These are phyloP conservation scores for Stevia rebaudiana DNA, from an alignment of 140 eudicot genomes.

Conservation along the genomic window DNA sequence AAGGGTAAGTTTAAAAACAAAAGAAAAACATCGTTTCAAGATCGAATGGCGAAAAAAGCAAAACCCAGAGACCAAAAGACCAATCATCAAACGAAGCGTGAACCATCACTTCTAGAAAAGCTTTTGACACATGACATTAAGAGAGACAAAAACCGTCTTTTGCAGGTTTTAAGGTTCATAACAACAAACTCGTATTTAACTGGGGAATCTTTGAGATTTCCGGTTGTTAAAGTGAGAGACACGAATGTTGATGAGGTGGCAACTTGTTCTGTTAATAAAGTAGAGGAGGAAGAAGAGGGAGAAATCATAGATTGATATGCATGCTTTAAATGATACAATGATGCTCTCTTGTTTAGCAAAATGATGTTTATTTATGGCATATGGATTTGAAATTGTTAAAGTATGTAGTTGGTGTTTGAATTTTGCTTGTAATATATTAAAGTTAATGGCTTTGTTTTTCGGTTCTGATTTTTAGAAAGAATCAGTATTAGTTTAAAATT, in stretches of 20 bases:
- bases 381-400: not conserved
- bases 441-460: not conserved
- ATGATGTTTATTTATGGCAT: not conserved
- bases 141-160: conserved; percentile 58
- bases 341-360: not conserved
- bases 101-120: conserved; percentile 73
- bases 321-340: not conserved
- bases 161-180: conserved; percentile 80
- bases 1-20: conserved; percentile 47
- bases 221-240: conserved; percentile 47
- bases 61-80: conserved; percentile 18
- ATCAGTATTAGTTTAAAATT: too few species aligned
- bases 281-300: conserved; percentile 45
- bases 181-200: conserved; percentile 60
- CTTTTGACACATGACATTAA: conserved; percentile 57
- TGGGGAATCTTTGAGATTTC: conserved; percentile 39
- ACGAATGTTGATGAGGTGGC: conserved; percentile 13
- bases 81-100: conserved; percentile 5
- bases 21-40: conserved; percentile 34
- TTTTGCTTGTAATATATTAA: not conserved
- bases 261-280: not conserved
- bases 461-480: not conserved
- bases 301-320: conserved; percentile 32
- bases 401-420: not conserved
- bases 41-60: conserved; percentile 33